A percentile compares a stretch with the other conserved stretches of the same genome.
Evolutionary conservation across 1,284 basidiomycete species (phyloP).

Genomic region (Polyporus tsugae): DNA sequence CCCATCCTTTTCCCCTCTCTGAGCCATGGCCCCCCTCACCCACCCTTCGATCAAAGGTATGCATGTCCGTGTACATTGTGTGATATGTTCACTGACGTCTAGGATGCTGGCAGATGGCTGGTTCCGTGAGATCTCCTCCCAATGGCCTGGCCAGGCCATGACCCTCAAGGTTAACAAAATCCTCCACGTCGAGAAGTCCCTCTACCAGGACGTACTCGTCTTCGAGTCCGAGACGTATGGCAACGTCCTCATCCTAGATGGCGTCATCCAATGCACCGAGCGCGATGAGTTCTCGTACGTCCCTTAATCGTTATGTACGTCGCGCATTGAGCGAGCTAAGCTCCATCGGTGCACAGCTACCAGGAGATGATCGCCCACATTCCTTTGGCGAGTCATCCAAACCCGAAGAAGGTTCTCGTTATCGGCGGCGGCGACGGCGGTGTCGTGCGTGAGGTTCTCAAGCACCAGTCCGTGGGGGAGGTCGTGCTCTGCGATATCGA

Average conservation of each 20-base stretch:
- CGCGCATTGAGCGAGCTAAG: slow-evolving; percentile 10
- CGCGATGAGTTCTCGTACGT: slow-evolving; percentile 97
- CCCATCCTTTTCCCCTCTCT: slow-evolving; percentile 11
- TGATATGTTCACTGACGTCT: background rate
- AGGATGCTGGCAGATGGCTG: slow-evolving; percentile 78
- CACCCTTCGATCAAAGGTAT: slow-evolving; percentile 50
- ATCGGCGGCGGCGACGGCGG: slow-evolving; percentile 98
- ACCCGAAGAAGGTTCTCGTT: slow-evolving; percentile 95
- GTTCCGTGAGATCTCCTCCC: slow-evolving; percentile 96
- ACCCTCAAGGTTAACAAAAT: slow-evolving; percentile 96
- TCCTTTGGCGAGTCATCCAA: slow-evolving; percentile 94
- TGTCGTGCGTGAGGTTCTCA: slow-evolving; percentile 97
- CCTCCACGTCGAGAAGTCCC: slow-evolving; percentile 92
- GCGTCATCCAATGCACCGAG: slow-evolving; percentile 97
- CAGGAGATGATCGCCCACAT: slow-evolving; percentile 99
- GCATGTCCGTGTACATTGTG: slow-evolving; percentile 12
- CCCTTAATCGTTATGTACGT: background rate
- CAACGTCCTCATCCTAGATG: slow-evolving; percentile 96
- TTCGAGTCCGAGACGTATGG: slow-evolving; percentile 96
- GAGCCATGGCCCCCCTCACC: slow-evolving; percentile 46
- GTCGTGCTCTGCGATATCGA: slow-evolving; percentile 99
- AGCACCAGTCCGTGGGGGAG: slow-evolving; percentile 91
- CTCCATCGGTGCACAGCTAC: slow-evolving; percentile 69
- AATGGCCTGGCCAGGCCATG: slow-evolving; percentile 98
- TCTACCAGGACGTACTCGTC: slow-evolving; percentile 96